phyloP scores from a whole-genome alignment of 1,139 yeast species.

The Zygosaccharomyces sapae region DNA sequence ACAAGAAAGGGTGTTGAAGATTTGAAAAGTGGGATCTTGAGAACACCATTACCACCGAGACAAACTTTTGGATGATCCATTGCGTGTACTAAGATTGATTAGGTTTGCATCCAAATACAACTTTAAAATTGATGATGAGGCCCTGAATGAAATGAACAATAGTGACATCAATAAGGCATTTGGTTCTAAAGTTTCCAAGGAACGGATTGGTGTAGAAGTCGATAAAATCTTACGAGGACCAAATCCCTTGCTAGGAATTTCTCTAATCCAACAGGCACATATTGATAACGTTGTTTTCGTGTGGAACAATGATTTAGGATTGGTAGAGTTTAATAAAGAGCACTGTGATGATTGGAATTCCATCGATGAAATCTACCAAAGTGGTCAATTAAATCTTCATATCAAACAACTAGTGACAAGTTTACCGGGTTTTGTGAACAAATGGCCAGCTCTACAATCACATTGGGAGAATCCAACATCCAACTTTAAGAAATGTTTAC shows the following conservation, averaged over 20 bases:
- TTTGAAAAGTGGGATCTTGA: constrained; percentile 59
- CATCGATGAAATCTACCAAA: constrained; percentile 15
- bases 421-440: constrained; percentile 12
- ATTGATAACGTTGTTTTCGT: constrained; percentile 58
- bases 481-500: constrained; percentile 21
- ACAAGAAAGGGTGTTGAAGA: constrained; percentile 75
- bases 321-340: constrained; percentile 22
- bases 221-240: constrained; percentile 65
- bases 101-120: constrained; percentile 80
- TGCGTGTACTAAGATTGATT: constrained; percentile 76
- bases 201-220: constrained; percentile 84
- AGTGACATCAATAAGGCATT: constrained; percentile 58
- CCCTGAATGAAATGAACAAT: constrained; percentile 63
- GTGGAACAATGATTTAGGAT: constrained; percentile 28
- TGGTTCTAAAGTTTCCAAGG: constrained; percentile 74
- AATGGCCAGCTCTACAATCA: constrained; percentile 9
- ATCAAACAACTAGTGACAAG: constrained; percentile 15
- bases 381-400: constrained; percentile 21
- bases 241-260: constrained; percentile 62
- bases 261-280: constrained; percentile 51
- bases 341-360: constrained; percentile 13
- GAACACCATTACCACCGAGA: constrained; percentile 83
- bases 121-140: constrained; percentile 57
- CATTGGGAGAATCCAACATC: constrained; percentile 7
- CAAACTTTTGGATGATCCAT: constrained; percentile 91